A percentile compares a stretch with the other conserved stretches of the same genome.
phyloP scores from a whole-genome alignment of 129 eudicot species.

The Gnaphalium uliginosum region DNA sequence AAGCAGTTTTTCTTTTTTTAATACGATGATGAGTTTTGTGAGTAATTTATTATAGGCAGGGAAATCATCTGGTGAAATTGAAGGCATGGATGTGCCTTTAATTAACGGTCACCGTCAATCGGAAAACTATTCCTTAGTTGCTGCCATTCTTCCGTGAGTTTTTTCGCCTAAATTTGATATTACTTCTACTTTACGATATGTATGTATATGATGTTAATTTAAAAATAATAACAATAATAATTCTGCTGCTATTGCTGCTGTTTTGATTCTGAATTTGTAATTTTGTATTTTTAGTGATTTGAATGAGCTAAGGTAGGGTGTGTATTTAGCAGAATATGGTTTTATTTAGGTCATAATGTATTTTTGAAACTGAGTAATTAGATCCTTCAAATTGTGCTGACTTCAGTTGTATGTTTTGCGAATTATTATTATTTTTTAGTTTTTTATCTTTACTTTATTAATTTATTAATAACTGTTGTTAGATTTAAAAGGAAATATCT shows the following conservation, averaged over 20 bases:
- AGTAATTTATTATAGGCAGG: conserved; percentile 32
- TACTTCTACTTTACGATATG: neutral
- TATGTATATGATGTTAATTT: conserved; percentile 11
- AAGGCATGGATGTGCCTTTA: conserved; percentile 47
- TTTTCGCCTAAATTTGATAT: conserved; percentile 13
- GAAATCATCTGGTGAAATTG: conserved; percentile 51
- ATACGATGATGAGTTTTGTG: conserved; percentile 15
- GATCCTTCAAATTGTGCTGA: neutral
- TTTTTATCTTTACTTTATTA: no score
- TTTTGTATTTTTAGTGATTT: neutral
- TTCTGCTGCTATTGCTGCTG: conserved; percentile 1
- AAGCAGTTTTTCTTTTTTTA: neutral
- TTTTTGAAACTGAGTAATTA: neutral
- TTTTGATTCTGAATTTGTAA: neutral
- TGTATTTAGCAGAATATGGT: neutral
- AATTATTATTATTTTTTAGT: neutral
- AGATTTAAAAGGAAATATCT: neutral
- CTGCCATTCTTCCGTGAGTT: conserved; percentile 76
- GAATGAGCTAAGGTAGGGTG: neutral
- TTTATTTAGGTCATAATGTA: conserved; percentile 10
- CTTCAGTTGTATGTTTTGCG: neutral
- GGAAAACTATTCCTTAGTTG: conserved; percentile 50
- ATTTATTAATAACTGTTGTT: neutral
- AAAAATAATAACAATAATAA: no score
- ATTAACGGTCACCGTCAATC: conserved; percentile 32